Evolutionary conservation across 345 rosid species (phyloP), one percentile per base, ranked within the genome.

Genomic region (Melastoma malabathricum): DNA sequence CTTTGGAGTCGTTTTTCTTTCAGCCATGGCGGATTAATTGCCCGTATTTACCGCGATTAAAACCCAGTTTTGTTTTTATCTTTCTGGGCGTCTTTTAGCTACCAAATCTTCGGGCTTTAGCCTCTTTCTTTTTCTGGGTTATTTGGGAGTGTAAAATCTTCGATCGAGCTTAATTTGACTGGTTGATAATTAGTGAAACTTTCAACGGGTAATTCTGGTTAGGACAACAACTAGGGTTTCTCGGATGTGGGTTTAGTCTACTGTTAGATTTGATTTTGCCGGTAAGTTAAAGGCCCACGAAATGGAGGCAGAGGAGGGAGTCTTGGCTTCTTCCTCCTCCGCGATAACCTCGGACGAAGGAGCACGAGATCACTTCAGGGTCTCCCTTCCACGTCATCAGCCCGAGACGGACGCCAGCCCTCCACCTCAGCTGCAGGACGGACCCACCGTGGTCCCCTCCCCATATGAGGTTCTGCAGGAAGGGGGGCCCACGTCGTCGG

Each of bases 301-400:
- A 43, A 44, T 52, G 58, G 58, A 54, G 31, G 58, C 34, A 54
- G 46, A 44, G 19, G 49, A 55, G 50, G 59, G 46, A 25, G 50
- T 23, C 29, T 6, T 45, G 59, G 59, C 29, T 13, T 38, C 41
- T n/a, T 38, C 46, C 20, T 16, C 59, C 13, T 38, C 44, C 3
- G 68, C 69, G 62, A 78, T 34, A 34, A 34, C 41, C 72, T 51
- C 71, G 54, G 68, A 77, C 61, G 88, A n/a, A n/a, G n/a, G 71
- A 59, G 80, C 73, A 81, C 72, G 76, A 27, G 81, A 64, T 49
- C 68, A 59, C 67, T 81, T 48, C 67, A 59, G 59, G 34, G 68
- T 73, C 47, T 79, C 79, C 50, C 88, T 34, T 10, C 41, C 41
- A 34, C 41, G 41, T 34, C 41, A 34, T 34, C 41, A 34, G 0